Percentiles rank a stretch among this genome's conserved stretches.
Conservation (phyloP, 495 filamentous ascomycete genomes). For the Elasticomyces elasticus region DNA sequence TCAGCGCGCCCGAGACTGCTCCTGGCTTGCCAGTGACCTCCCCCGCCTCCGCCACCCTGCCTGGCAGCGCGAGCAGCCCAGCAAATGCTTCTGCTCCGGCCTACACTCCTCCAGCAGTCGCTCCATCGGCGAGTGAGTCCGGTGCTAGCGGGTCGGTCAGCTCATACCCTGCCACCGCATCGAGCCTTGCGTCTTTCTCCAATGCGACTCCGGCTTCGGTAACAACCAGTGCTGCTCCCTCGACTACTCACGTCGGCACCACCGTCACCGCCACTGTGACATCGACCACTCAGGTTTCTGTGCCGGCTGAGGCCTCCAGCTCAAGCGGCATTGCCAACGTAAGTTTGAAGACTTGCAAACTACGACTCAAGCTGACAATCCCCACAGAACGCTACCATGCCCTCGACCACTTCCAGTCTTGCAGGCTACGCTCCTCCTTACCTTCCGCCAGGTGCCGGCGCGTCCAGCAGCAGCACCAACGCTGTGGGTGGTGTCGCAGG, state of each 20-base stretch:
- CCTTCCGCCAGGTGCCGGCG: neutral
- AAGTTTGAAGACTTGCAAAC: neutral
- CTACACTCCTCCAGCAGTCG: neutral
- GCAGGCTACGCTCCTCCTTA: neutral
- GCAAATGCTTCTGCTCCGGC: neutral
- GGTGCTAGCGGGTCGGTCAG: neutral
- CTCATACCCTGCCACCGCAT: neutral
- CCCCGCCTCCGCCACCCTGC: neutral
- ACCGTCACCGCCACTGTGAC: constrained; percentile 5
- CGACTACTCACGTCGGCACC: neutral
- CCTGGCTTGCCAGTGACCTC: too few species aligned
- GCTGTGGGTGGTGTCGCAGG: constrained; percentile 7
- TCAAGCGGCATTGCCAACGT: constrained; percentile 6
- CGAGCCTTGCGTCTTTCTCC: constrained; percentile 3
- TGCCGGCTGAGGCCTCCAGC: neutral
- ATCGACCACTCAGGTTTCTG: constrained; percentile 5
- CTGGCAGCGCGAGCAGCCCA: constrained; percentile 2
- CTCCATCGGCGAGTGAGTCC: neutral
- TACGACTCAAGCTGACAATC: neutral
- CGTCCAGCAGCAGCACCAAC: constrained; percentile 3
- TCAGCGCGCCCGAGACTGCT: neutral
- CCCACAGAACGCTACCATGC: constrained; percentile 9
- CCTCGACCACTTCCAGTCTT: neutral
- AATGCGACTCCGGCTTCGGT: neutral
- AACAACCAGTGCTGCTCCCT: neutral